phyloP scores from a whole-genome alignment of 164 flowering plant species.

The Cinnamomum micranthum region DNA sequence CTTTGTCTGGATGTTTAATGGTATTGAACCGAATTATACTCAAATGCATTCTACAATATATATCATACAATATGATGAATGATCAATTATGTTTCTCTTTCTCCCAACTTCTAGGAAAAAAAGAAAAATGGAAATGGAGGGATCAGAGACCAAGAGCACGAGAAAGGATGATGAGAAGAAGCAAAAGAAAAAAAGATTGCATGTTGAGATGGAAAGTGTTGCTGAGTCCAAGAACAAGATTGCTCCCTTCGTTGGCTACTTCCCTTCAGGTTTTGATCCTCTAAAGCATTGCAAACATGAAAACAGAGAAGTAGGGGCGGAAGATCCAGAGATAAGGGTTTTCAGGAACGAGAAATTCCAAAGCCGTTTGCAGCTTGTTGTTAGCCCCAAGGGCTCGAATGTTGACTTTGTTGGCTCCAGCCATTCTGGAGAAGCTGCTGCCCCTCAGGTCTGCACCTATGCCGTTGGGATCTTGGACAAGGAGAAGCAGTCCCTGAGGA shows the following conservation, averaged over 20 bases:
- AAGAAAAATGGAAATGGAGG: too few species aligned
- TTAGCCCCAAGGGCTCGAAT: slow-evolving; percentile 39
- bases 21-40: too few species aligned
- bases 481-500: slow-evolving; percentile 44
- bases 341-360: slow-evolving; percentile 1
- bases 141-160: not conserved
- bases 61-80: too few species aligned
- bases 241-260: slow-evolving; percentile 16
- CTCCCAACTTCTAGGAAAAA: too few species aligned
- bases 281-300: not conserved
- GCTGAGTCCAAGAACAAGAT: slow-evolving; percentile 5
- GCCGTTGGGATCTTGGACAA: slow-evolving; percentile 79
- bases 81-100: too few species aligned
- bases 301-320: not conserved
- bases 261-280: slow-evolving; percentile 20
- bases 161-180: not conserved
- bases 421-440: slow-evolving; percentile 60
- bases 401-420: slow-evolving; percentile 72
- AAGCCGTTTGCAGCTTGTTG: slow-evolving; percentile 45
- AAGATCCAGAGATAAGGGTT: slow-evolving; percentile 5
- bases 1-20: too few species aligned
- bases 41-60: too few species aligned
- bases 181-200: slow-evolving; percentile 1
- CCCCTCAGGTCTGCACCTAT: slow-evolving; percentile 47
- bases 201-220: slow-evolving; percentile 7